Conservation (phyloP, 495 filamentous ascomycete species). For the Massariosphaeria phaeospora region DNA sequence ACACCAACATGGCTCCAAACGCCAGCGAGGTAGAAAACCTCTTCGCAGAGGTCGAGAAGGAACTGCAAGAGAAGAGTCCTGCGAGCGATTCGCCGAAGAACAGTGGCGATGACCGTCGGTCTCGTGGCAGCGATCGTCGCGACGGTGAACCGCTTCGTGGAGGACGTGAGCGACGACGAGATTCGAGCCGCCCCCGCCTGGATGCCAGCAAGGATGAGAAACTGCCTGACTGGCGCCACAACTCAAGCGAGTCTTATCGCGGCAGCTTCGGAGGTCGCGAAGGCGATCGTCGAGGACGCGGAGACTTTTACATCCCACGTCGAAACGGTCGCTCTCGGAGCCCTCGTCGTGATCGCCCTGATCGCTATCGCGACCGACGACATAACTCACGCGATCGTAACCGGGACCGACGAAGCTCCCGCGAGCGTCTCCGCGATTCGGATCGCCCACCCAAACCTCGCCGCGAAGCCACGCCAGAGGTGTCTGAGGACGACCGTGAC, state of each 20-base stretch:
- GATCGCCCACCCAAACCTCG: not conserved
- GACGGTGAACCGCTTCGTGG: constrained; percentile 57
- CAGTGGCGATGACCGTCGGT: constrained; percentile 4
- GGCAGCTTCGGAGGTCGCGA: constrained; percentile 50
- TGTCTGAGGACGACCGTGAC: constrained; percentile 94
- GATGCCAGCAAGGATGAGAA: constrained; percentile 28
- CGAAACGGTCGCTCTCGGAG: constrained; percentile 68
- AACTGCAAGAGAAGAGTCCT: not conserved
- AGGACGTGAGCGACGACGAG: not conserved
- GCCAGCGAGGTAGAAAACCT: constrained; percentile 4
- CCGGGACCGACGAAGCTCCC: too few relatives aligned
- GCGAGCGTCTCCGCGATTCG: constrained; percentile 36
- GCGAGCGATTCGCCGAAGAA: too few relatives aligned
- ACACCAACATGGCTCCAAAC: not conserved
- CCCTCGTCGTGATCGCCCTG: constrained; percentile 53
- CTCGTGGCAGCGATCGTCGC: not conserved
- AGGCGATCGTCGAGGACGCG: constrained; percentile 60
- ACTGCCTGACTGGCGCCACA: not conserved
- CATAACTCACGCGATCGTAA: constrained; percentile 45
- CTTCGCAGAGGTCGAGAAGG: not conserved
- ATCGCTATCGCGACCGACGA: constrained; percentile 42
- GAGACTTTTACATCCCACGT: constrained; percentile 51
- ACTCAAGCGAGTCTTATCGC: not conserved
- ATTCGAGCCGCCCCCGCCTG: constrained; percentile 51
- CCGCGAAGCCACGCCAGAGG: constrained; percentile 45